Evolutionary conservation across 306 rosid species (phyloP).

Genomic region (Cucurbita ficifolia): DNA sequence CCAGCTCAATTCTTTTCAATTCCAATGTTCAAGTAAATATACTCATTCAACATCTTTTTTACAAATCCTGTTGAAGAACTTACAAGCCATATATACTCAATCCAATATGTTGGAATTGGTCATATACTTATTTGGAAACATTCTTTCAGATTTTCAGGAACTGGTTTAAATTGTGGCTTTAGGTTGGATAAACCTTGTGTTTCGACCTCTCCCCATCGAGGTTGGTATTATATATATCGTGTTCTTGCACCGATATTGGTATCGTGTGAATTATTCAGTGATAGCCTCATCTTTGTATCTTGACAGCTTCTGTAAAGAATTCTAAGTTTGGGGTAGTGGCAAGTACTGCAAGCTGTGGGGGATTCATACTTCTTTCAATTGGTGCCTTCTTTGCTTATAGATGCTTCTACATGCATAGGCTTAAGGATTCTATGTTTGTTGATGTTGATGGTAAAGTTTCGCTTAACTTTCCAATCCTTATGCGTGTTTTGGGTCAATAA

Average conservation of each 20-base stretch:
- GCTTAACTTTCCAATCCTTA: neutral
- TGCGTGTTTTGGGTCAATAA: neutral
- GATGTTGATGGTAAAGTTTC: conserved; percentile 64
- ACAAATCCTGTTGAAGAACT: neutral
- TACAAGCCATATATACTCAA: neutral
- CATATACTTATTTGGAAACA: neutral
- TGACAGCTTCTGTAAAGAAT: conserved; percentile 44
- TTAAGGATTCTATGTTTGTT: conserved; percentile 40
- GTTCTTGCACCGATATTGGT: neutral
- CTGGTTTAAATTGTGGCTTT: conserved; percentile 52
- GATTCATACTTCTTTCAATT: conserved; percentile 38
- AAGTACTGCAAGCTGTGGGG: conserved; percentile 52
- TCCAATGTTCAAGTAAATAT: conserved; percentile 47
- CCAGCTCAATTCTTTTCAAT: conserved; percentile 54
- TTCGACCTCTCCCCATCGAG: conserved; percentile 47
- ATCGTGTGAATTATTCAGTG: neutral
- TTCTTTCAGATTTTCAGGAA: conserved; percentile 60
- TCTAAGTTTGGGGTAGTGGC: conserved; percentile 27
- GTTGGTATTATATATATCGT: conserved; percentile 21
- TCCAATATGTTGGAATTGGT: neutral
- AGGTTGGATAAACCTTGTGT: conserved; percentile 56
- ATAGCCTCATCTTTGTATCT: neutral
- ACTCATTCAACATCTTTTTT: neutral
- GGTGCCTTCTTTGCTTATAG: conserved; percentile 42
- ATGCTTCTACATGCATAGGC: conserved; percentile 21